Base-by-base conservation (phyloP, 306 rosid genomes). In the Malus fusca region DNA sequence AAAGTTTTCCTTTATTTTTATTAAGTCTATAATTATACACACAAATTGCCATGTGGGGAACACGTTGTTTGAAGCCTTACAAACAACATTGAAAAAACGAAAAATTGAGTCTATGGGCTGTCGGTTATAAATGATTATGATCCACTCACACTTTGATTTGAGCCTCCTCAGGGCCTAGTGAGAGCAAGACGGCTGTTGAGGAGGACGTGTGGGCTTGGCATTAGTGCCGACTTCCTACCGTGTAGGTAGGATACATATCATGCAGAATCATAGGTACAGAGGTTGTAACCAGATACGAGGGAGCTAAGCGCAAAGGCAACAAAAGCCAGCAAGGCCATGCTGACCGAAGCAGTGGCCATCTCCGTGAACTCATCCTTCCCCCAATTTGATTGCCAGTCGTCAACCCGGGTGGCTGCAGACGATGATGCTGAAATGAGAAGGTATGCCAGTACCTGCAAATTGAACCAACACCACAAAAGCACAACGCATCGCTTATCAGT, bases 301-400 rank as follows among this genome's bases (percentile, higher is more conserved):
- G 99, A 90, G 84, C 99, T 92, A 51, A 96, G 4, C 62, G 99
- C 96, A 66, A 92, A 96, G 70, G 99, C 97, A 71, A 83, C 46
- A 22, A 96, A 96, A 81, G 97, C 99, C 40, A 96, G 87, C 80
- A 96, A 96, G 19, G 99, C 84, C 89, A 96, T 79, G 66, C 82
- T 89, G 43, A 96, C 75, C 0, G 99, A 92, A 69, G 98, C 99
- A 82, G 87, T 96, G 2, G 99, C 99, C 97, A 87, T 87, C 81
- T 84, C 79, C 1, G 99, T 96, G 88, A 96, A 96, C 83, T 96
- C 91, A 23, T 96, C 99, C 78, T 89, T 96, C 4, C 99, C 99
- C 99, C 99, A 96, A 69, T 96, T 96, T 4, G 96, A 90, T 84
- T 88, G 93, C 99, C 99, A 96, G 68, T 96, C 98, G 10, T 92